Evolutionary conservation across 2,329 filamentous ascomycete genomes (phyloP).

Genomic region (Acrodontium crateriforme): DNA sequence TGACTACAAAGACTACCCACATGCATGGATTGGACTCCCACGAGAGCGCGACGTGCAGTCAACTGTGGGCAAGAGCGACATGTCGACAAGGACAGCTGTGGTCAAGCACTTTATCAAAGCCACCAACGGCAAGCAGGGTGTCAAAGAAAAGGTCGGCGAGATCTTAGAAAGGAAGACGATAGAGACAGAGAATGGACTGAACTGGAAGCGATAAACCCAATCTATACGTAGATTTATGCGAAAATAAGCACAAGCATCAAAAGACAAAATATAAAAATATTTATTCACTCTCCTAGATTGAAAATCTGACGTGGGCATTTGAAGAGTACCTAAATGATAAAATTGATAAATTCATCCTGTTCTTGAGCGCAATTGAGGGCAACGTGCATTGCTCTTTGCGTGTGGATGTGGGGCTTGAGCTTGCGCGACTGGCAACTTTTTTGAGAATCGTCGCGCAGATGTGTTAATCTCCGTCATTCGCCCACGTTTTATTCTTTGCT

Average conservation of each 20-base stretch:
- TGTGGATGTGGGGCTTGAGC: too few species aligned
- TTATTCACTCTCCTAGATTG: too few species aligned
- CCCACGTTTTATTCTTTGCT: too few species aligned
- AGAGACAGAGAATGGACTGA: conserved; percentile 4
- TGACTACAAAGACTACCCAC: conserved; percentile 66
- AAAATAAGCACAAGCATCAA: background rate
- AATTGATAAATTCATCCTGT: too few species aligned
- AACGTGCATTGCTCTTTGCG: too few species aligned
- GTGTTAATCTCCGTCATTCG: too few species aligned
- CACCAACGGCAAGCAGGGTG: conserved; percentile 32
- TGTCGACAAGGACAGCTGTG: conserved; percentile 21
- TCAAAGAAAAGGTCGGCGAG: conserved; percentile 46
- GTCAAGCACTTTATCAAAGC: conserved; percentile 26
- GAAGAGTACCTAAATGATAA: too few species aligned
- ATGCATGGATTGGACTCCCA: conserved; percentile 71
- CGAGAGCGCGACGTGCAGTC: conserved; percentile 48
- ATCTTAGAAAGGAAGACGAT: conserved; percentile 38
- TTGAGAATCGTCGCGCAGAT: too few species aligned
- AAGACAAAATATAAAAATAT: background rate
- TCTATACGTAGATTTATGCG: too few species aligned
- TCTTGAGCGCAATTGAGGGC: too few species aligned
- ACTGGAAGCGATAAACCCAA: background rate
- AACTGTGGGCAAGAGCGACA: conserved; percentile 20
- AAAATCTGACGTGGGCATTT: too few species aligned
- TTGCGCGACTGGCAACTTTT: too few species aligned